Percentiles rank a stretch among this genome's conserved stretches.
Evolutionary conservation across 108 stramenopile species (phyloP).

Genomic region (Nitzschia sp.): DNA sequence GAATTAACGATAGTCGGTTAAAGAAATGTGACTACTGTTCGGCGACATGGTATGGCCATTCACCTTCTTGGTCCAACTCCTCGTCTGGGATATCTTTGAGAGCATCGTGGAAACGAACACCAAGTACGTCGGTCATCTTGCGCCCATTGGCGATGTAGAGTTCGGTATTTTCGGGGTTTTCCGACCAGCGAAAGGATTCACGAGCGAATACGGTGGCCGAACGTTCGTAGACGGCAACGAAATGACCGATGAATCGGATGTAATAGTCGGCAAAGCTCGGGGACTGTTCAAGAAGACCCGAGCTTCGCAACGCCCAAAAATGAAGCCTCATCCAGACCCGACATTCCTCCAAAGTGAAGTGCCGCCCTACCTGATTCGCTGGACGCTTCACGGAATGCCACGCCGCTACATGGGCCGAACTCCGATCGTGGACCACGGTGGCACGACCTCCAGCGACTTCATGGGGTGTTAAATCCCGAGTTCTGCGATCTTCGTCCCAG

Average conservation of each 20-base stretch:
- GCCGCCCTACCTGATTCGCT: constrained; percentile 43
- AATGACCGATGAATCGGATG: constrained; percentile 73
- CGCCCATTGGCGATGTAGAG: constrained; percentile 45
- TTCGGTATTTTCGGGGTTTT: constrained; percentile 45
- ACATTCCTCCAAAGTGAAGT: constrained; percentile 64
- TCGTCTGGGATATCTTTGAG: constrained; percentile 31
- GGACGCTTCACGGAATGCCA: constrained; percentile 69
- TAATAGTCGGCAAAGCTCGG: constrained; percentile 75
- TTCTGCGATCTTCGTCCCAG: constrained; percentile 60
- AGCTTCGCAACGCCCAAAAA: constrained; percentile 67
- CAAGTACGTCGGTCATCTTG: constrained; percentile 57
- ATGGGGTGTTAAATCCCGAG: constrained; percentile 14
- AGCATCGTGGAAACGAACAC: constrained; percentile 31
- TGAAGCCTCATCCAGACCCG: constrained; percentile 79
- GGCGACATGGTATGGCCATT: constrained; percentile 49
- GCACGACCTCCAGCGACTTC: too few relatives aligned
- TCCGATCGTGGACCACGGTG: constrained; percentile 55
- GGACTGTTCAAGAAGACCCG: constrained; percentile 37
- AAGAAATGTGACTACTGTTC: too few relatives aligned
- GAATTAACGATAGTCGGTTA: too few relatives aligned
- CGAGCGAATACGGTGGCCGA: constrained; percentile 59
- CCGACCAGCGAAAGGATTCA: constrained; percentile 67
- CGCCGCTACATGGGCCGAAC: constrained; percentile 74
- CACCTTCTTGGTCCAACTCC: constrained; percentile 37
- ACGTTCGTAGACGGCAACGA: constrained; percentile 60